A percentile compares a stretch with the other conserved stretches of the same genome.
Evolutionary conservation across 371 early-diverging fungal species (phyloP).

Genomic region (Thermomucor indicae-seudaticae): DNA sequence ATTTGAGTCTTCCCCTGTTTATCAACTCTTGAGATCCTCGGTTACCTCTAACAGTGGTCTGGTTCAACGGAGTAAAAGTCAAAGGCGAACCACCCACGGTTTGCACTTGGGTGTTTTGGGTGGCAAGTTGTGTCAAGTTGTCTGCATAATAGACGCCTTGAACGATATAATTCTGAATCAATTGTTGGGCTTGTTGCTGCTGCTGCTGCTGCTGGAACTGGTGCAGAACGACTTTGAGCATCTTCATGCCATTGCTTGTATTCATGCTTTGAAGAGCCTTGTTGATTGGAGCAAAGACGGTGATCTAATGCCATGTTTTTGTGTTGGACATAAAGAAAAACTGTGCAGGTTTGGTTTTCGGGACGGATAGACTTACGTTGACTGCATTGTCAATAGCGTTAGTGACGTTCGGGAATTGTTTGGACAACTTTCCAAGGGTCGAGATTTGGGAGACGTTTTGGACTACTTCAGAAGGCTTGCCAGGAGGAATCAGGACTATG

Average conservation of each 20-base stretch:
- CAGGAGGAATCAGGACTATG: slow-evolving; percentile 39
- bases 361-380: slow-evolving; percentile 21
- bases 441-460: slow-evolving; percentile 11
- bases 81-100: slow-evolving; percentile 9
- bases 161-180: slow-evolving; percentile 30
- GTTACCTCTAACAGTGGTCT: slow-evolving; percentile 3
- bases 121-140: slow-evolving; percentile 25
- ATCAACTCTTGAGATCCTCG: not conserved
- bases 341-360: not conserved
- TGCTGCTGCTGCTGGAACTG: not conserved
- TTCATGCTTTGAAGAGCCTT: slow-evolving; percentile 5
- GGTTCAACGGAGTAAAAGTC: slow-evolving; percentile 3
- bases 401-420: not conserved
- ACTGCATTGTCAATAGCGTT: slow-evolving; percentile 11
- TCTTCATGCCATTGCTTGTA: not conserved
- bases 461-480: slow-evolving; percentile 14
- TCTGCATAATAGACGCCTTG: slow-evolving; percentile 32
- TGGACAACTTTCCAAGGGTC: slow-evolving; percentile 8
- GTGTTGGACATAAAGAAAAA: not conserved
- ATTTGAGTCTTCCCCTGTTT: no score
- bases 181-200: slow-evolving; percentile 3
- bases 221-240: not conserved
- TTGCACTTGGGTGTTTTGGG: slow-evolving; percentile 4
- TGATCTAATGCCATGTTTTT: slow-evolving; percentile 32
- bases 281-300: slow-evolving; percentile 29